Evolutionary conservation across 495 filamentous ascomycete genomes (phyloP), one percentile per base, ranked within the genome.

Genomic region (Rostrohypoxylon terebratum): DNA sequence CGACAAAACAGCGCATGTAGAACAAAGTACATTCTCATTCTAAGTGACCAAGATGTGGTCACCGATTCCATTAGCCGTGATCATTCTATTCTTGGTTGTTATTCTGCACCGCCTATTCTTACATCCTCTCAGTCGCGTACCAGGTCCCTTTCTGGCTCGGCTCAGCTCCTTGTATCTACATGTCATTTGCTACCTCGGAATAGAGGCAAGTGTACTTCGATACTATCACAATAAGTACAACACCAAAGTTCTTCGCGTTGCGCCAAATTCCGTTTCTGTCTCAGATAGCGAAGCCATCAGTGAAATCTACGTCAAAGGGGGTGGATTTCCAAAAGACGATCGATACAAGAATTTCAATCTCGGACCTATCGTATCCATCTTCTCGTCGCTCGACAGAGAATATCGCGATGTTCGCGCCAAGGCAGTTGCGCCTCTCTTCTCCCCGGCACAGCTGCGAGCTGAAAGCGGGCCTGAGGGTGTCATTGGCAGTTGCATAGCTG

Each of bases 321-420:
- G 50, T 25, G 50, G 50, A 7, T 54, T 54, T 54, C 50, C 50
- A 2, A 54, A 54, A 54, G 50, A 54, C 25, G 50, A 54, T 5
- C 23, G 50, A 31, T 54, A 54, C 25, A 54, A 31, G 23, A 54
- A 54, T 25, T 54, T 54, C 25, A 54, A 54, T 25, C 50, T 54
- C 11, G 50, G 50, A 4, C 50, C 50, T 33, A 33, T 54, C 14
- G 50, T 54, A n/a, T 54, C 50, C 3, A 54, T 54, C 3, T 54
- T 54, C 14, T 54, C 50, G 25, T 54, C 50, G 10, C 50, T 54
- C 11, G 50, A 54, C n/a, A 54, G 50, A 16, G 50, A 54, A 25
- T 54, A 54, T 13, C 50, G 50, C n/a, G 50, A 54, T 54, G 21
- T 33, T 8, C 50, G 50, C 25, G 50, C 50, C 9, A 54, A 54